Base-by-base conservation (phyloP, 176 grass and related monocot species). In the Triticum turgidum region DNA sequence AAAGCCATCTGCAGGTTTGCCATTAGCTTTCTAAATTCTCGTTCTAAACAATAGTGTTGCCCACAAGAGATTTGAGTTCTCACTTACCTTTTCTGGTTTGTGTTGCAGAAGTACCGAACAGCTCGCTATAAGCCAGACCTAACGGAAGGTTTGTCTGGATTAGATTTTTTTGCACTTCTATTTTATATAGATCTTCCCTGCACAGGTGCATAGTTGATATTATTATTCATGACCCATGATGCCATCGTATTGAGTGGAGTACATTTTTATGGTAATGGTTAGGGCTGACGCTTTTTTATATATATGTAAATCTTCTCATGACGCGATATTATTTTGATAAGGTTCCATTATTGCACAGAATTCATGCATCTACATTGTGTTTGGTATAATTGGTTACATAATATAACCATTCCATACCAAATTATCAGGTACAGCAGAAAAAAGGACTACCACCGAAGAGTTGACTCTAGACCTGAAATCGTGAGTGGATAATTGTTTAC, bases 1-100 rank as follows among this genome's bases (percentile, higher is more conserved):
- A 98, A 92, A 98, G 96, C 77, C 96, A 98, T 78, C 79, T 98
- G 17, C 96, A 98, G 96, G 96, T 98, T 72, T 71, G 32, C 41
- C 68, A 8, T 92, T 82, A 42, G 6, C 37, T 70, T 84, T 76
- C 49, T 84, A 62, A 77, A 61, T 64, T 76, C 73, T 51, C 18
- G 17, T 76, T 76, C 24, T 86, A 65, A 70, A 65, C 51, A 76
- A 17, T 80, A 84, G 86, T 22, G 47, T 80, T 87, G 66, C 79
- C 70, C 9, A 61, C 17, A 74, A 61, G 61, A 76, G 15, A 34
- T 69, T 14, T 80, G 11, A 79, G 47, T 91, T 82, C 41, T 77
- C 42, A 76, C 44, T 84, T 84, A 81, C 61, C 21, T 81, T 3
- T 42, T 37, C 42, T 78, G 3, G 25, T 87, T 92, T 82, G 44